Evolutionary conservation across 2,329 filamentous ascomycete species (phyloP), one percentile per base, ranked within the genome.

Genomic region (Penicillium psychrosexuale): DNA sequence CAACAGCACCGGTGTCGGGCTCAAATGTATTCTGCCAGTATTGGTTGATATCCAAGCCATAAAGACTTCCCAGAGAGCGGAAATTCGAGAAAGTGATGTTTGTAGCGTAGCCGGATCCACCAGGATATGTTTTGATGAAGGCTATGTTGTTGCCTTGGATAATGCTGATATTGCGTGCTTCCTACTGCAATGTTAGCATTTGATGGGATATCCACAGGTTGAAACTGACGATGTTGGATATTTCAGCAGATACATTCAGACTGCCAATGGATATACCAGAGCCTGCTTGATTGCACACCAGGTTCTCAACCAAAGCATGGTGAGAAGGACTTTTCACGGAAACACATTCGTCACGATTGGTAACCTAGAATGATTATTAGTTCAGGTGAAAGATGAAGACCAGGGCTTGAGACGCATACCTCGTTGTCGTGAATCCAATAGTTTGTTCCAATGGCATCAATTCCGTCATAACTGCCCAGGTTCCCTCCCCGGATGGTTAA

Each of bases 61-160:
- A 67, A 1, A 63, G 57, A 45, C 64, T 67, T 12, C 48, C 57
- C 17, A 64, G 47, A 8, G 65, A 68, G 1, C 64, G 63, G 47
- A 68, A 68, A 42, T 66, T 66, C 4, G 69, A 65, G 44, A 74
- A 75, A 0, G 67, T 64, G 5, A 69, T 60, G 47, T 75, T 68
- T 24, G 63, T 70, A 17, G 74, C 71, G 46, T 72, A 73, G 24
- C 71, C 71, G 0, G 68, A 70, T 13, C 72, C 72, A 4, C 72
- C 72, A 0, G 72, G 72, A 53, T 69, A 75, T 9, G 72, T 73
- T 53, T 75, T 75, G 59, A 74, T 75, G 50, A 75, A 72, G 15
- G 68, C 60, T 27, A 75, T 71, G 42, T 74, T 68, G 46, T 68
- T 74, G 4, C 68, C 70, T 48, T 80, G 64, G 15, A 71, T 68